Conservation (phyloP, 1,284 basidiomycete genomes). For the Mycena citricolor region DNA sequence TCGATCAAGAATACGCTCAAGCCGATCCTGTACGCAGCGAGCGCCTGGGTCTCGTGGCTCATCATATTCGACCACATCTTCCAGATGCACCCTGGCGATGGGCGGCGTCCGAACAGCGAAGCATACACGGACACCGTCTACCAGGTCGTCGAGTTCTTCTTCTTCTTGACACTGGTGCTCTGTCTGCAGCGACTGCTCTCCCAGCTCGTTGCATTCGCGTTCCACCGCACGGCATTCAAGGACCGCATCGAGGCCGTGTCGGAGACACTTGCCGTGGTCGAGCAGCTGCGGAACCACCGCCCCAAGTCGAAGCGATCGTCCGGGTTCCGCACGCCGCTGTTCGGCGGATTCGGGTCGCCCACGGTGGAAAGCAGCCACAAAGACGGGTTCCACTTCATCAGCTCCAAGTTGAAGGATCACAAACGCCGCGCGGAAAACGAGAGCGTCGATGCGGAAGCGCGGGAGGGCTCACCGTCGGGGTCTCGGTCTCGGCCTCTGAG, state of each 20-base stretch:
- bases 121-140: conserved; percentile 55
- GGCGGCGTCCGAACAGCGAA: conserved; percentile 28
- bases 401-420: conserved; percentile 20
- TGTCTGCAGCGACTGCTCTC: conserved; percentile 64
- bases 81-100: conserved; percentile 45
- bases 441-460: not conserved
- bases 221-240: conserved; percentile 74
- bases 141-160: conserved; percentile 68
- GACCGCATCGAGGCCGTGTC: conserved; percentile 66
- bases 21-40: conserved; percentile 65
- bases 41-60: conserved; percentile 67
- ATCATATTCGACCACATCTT: conserved; percentile 68
- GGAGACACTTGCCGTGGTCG: conserved; percentile 59
- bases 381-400: conserved; percentile 34
- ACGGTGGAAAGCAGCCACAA: conserved; percentile 36
- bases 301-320: conserved; percentile 48
- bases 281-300: conserved; percentile 67
- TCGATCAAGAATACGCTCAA: conserved; percentile 68
- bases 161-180: conserved; percentile 64
- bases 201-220: conserved; percentile 68
- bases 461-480: conserved; percentile 11
- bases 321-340: conserved; percentile 42
- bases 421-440: conserved; percentile 11
- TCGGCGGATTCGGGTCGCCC: conserved; percentile 32
- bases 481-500: conserved; percentile 20